Percentiles rank a stretch among this genome's conserved stretches.
Conservation (phyloP, 1,139 yeast species). For the Taphrina sp. region DNA sequence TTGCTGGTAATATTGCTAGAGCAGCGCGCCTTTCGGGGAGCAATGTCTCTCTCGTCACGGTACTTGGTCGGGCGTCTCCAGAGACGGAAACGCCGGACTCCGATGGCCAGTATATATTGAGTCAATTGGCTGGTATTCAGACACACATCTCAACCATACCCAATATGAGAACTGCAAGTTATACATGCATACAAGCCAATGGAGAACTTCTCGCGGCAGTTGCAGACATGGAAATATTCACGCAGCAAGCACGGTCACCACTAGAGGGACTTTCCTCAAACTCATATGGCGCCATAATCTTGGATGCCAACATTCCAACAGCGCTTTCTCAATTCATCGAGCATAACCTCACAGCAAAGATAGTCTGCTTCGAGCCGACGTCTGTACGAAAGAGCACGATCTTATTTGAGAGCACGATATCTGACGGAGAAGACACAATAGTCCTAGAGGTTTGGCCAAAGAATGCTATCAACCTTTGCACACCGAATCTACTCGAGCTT, state of each 20-base stretch:
- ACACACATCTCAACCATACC: conserved; percentile 36
- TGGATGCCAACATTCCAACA: conserved; percentile 63
- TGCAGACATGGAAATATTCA: conserved; percentile 77
- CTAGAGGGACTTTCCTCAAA: conserved; percentile 43
- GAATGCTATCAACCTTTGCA: conserved; percentile 50
- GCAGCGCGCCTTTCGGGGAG: conserved; percentile 20
- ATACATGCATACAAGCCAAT: conserved; percentile 63
- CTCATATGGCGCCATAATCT: conserved; percentile 51
- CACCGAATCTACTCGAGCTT: conserved; percentile 71
- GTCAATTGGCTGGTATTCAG: conserved; percentile 41
- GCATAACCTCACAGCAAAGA: conserved; percentile 36
- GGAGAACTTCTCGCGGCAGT: conserved; percentile 75
- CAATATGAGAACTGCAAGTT: conserved; percentile 59
- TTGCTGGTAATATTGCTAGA: conserved; percentile 70
- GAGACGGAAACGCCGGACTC: conserved; percentile 47
- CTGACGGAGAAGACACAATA: neutral
- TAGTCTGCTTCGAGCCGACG: conserved; percentile 71
- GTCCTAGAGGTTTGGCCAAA: conserved; percentile 43
- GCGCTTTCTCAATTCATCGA: conserved; percentile 44
- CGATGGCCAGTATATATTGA: conserved; percentile 51
- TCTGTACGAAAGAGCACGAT: conserved; percentile 57
- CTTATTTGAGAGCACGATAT: neutral
- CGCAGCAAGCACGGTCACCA: conserved; percentile 44
- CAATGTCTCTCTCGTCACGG: conserved; percentile 54
- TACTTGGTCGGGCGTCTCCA: conserved; percentile 49